Evolutionary conservation across 345 rosid genomes (phyloP).

Genomic region (Syzygium oleosum): DNA sequence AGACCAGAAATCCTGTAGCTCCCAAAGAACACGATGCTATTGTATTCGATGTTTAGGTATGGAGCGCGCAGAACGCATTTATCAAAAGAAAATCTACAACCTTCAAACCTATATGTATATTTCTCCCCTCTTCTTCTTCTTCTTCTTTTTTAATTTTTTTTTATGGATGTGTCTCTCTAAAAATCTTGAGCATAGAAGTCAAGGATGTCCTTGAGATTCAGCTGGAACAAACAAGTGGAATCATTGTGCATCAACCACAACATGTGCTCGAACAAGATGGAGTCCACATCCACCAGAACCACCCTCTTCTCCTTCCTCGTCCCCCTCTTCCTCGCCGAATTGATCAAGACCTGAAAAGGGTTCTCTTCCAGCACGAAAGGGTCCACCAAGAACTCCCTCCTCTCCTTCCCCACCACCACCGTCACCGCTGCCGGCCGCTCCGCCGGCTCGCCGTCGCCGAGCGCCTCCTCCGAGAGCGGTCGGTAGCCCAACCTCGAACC

Average conservation of each 20-base stretch:
- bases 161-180: neutral
- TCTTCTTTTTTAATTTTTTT: no score
- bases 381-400: constrained; percentile 60
- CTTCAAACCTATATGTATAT: neutral
- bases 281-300: constrained; percentile 53
- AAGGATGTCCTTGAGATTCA: constrained; percentile 63
- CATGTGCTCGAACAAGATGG: constrained; percentile 88
- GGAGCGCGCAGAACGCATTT: neutral
- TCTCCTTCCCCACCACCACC: constrained; percentile 86
- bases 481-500: constrained; percentile 38
- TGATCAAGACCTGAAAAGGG: constrained; percentile 57
- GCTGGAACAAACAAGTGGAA: constrained; percentile 49
- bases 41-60: neutral
- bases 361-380: constrained; percentile 50
- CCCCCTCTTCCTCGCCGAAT: constrained; percentile 3
- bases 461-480: constrained; percentile 13
- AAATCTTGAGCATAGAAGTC: constrained; percentile 71
- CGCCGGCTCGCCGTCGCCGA: neutral
- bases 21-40: neutral
- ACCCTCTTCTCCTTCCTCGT: constrained; percentile 17
- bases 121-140: neutral
- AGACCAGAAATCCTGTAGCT: neutral
- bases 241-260: constrained; percentile 72
- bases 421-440: constrained; percentile 22
- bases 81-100: neutral